phyloP scores from a whole-genome alignment of 257 asterid genomes.

The Lantana camara region DNA sequence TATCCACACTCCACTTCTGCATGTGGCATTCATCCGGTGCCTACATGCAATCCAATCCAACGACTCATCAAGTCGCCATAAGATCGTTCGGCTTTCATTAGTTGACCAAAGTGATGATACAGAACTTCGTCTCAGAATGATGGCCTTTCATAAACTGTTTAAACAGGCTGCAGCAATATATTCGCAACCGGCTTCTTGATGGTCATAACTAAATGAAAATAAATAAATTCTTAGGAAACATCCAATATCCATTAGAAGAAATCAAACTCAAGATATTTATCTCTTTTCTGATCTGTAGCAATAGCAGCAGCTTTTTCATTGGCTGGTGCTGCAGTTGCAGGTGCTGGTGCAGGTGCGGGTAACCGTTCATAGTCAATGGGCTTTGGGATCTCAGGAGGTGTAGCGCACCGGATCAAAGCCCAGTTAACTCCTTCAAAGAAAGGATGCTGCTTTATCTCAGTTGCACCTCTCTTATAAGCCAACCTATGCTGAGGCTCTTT shows the following conservation, averaged over 20 bases:
- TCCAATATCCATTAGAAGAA: conserved; percentile 41
- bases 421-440: conserved; percentile 66
- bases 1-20: not conserved
- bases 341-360: conserved; percentile 36
- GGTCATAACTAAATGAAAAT: not conserved
- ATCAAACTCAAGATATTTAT: conserved; percentile 57
- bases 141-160: not conserved
- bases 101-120: no score
- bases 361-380: conserved; percentile 45
- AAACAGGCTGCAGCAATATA: not conserved
- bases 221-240: not conserved
- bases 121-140: not conserved
- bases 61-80: conserved; percentile 1
- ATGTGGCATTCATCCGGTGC: conserved; percentile 19
- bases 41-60: conserved; percentile 23
- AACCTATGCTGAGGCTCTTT: conserved; percentile 64
- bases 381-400: conserved; percentile 64
- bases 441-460: conserved; percentile 67
- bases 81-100: not conserved
- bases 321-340: conserved; percentile 33
- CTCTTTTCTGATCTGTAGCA: conserved; percentile 39
- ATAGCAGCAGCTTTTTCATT: conserved; percentile 30
- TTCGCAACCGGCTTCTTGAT: conserved; percentile 9
- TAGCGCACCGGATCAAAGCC: conserved; percentile 70
- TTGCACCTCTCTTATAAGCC: conserved; percentile 66